Evolutionary conservation across 345 rosid genomes (phyloP), one percentile per base, ranked within the genome.

Genomic region (Linum tenue): DNA sequence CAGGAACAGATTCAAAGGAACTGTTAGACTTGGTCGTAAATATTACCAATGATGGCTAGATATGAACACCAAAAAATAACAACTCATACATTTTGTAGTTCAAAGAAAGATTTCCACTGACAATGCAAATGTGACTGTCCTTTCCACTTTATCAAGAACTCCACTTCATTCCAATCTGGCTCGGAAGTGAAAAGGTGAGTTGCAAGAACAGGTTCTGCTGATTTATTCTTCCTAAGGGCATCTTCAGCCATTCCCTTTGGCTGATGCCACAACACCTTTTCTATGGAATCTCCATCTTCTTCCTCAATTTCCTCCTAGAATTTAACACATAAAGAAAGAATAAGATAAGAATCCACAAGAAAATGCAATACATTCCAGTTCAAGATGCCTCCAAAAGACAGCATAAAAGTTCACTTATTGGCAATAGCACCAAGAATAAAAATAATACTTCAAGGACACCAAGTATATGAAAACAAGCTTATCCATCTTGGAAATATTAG

Each of bases 51-150:
- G 3, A 48, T 9, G 53, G 53, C 53, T 48, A 6, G 7, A 48
- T 10, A 9, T 12, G 53, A 6, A 2, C 9, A 15, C 53, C 7
- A 41, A 4, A 41, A 4, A 48, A 48, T 48, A 48, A 48, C 2
- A 2, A 63, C 59, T 39, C 86, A 66, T 85, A 95, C 99, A 85
- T 85, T 86, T 80, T 95, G 99, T 64, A 95, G 74, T 64, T 95
- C 91, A 51, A 77, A 66, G 66, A 89, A 74, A 39, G 91, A 77
- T 76, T 91, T 95, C 99, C 99, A 95, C 77, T 85, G 95, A 72
- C 96, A 95, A 67, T 95, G 99, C 77, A 95, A 81, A 72, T 95
- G 99, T 36, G 99, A 95, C 84, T 87, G 97, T 77, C 97, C 97
- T 76, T 95, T 95, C 99, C 97, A 95, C 81, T 95, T 95, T 67